Evolutionary conservation across 129 eudicot genomes (phyloP).

Genomic region (Cynara cardunculus): DNA sequence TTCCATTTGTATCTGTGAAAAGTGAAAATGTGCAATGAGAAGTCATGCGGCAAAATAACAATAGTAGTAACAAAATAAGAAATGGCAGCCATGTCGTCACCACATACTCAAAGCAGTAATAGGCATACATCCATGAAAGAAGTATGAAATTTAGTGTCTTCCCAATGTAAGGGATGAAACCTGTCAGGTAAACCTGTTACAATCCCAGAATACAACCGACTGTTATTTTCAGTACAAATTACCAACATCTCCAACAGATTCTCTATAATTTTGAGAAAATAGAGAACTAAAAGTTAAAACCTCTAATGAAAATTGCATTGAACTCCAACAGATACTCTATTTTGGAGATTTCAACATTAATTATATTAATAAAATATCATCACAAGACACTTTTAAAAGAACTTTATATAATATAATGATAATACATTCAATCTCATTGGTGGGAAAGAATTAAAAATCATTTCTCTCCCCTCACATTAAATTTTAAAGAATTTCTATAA

Average conservation of each 20-base stretch:
- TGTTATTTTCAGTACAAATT: constrained; percentile 12
- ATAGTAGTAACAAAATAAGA: background rate
- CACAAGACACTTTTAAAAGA: background rate
- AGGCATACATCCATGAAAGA: constrained; percentile 97
- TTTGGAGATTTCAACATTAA: background rate
- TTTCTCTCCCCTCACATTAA: background rate
- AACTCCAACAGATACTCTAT: background rate
- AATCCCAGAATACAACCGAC: constrained; percentile 11
- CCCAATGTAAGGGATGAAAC: constrained; percentile 79
- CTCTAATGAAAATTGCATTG: background rate
- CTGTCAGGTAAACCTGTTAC: constrained; percentile 81
- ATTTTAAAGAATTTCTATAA: background rate
- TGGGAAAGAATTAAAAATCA: background rate
- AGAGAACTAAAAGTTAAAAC: background rate
- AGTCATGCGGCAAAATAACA: background rate
- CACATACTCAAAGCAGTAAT: constrained; percentile 97
- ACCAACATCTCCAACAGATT: background rate
- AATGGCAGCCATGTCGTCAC: constrained; percentile 5
- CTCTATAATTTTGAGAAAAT: background rate
- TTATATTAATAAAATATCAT: background rate
- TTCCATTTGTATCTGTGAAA: constrained; percentile 92
- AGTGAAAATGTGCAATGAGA: constrained; percentile 5
- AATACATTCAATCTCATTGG: background rate
- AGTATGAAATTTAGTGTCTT: constrained; percentile 72
- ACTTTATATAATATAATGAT: background rate